Conservation (phyloP, 2,329 filamentous ascomycete genomes). For the Onygena corvina region DNA sequence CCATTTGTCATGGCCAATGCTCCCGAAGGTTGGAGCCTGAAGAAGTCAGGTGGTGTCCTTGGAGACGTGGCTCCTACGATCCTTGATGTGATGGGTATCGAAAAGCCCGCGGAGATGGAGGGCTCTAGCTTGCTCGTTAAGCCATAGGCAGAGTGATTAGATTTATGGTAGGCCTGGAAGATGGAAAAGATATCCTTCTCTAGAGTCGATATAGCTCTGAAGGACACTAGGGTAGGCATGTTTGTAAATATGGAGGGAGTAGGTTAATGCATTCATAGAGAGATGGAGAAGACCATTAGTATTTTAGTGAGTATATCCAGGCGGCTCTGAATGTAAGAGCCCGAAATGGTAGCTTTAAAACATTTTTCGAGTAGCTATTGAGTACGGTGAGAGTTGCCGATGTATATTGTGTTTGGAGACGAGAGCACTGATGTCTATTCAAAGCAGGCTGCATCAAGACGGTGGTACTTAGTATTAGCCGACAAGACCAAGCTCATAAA, state of each 20-base stretch:
- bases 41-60: conserved; percentile 76
- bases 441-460: too few relatives aligned
- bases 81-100: conserved; percentile 78
- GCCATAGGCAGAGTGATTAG: conserved; percentile 26
- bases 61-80: conserved; percentile 96
- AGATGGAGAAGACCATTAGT: neutral
- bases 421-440: too few relatives aligned
- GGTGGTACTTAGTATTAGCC: too few relatives aligned
- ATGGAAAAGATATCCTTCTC: neutral
- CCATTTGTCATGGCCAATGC: conserved; percentile 98
- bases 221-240: neutral
- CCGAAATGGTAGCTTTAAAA: too few relatives aligned
- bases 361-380: too few relatives aligned
- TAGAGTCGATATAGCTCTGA: neutral
- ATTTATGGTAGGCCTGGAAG: conserved; percentile 4
- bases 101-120: conserved; percentile 85
- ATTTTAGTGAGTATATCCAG: too few relatives aligned
- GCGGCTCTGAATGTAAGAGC: too few relatives aligned
- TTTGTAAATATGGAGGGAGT: conserved; percentile 1
- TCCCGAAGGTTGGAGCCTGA: conserved; percentile 74
- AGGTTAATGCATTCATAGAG: conserved; percentile 3
- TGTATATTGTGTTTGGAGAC: too few relatives aligned
- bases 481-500: too few relatives aligned
- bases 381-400: too few relatives aligned
- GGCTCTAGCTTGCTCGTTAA: conserved; percentile 73